Evolutionary conservation across 768 basidiomycete genomes (phyloP).

Genomic region (Coprinellus aureogranulatus): DNA sequence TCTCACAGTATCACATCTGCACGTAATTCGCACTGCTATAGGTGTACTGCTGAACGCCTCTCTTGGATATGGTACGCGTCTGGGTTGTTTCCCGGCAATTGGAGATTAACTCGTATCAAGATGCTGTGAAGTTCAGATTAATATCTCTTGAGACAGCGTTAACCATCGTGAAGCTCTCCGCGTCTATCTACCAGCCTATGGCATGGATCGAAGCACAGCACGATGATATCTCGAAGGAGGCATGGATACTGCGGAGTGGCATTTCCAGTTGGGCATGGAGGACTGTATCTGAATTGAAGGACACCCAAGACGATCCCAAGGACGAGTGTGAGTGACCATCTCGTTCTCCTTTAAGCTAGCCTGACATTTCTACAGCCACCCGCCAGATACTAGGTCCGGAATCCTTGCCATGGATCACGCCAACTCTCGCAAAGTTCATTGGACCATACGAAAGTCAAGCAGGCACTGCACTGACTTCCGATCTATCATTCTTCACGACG

Average conservation of each 20-base stretch:
- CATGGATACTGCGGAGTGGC: constrained; percentile 63
- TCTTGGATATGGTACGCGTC: constrained; percentile 65
- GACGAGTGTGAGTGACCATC: constrained; percentile 10
- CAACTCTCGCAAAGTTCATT: constrained; percentile 58
- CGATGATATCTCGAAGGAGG: constrained; percentile 40
- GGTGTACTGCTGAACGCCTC: constrained; percentile 79
- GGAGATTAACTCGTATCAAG: constrained; percentile 33
- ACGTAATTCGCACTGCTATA: constrained; percentile 71
- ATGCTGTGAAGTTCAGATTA: constrained; percentile 67
- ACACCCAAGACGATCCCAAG: constrained; percentile 70
- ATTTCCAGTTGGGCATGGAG: constrained; percentile 79
- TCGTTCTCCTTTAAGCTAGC: not conserved
- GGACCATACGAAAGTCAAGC: constrained; percentile 46
- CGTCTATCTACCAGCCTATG: constrained; percentile 69
- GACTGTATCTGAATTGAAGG: constrained; percentile 67
- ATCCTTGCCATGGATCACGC: constrained; percentile 60
- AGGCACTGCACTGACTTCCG: constrained; percentile 36
- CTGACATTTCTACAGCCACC: constrained; percentile 35
- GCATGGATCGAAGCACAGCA: constrained; percentile 47
- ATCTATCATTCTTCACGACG: constrained; percentile 38
- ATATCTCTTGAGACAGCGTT: constrained; percentile 66
- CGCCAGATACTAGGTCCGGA: constrained; percentile 57
- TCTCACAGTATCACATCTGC: constrained; percentile 61
- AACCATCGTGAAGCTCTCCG: constrained; percentile 66
- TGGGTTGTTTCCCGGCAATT: not conserved